A percentile compares a stretch with the other conserved stretches of the same genome.
phyloP scores from a whole-genome alignment of 2,329 filamentous ascomycete genomes.

The Trichothecium sympodiale region DNA sequence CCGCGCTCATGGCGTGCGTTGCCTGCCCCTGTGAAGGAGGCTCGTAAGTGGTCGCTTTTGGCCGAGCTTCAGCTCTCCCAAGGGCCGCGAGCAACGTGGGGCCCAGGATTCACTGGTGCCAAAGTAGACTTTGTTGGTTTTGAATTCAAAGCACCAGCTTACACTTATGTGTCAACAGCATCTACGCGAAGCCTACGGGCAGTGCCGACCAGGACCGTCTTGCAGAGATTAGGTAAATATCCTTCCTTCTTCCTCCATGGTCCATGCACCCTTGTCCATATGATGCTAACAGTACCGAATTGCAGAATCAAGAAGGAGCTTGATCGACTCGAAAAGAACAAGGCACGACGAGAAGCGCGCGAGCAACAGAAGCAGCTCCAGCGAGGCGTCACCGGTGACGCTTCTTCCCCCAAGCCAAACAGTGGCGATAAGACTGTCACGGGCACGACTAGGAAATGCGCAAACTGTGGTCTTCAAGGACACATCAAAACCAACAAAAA shows the following conservation, averaged over 20 bases:
- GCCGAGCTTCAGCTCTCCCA: conserved; percentile 5
- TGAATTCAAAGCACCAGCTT: conserved; percentile 23
- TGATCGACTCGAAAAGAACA: conserved; percentile 78
- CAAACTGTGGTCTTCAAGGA: conserved; percentile 91
- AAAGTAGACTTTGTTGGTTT: conserved; percentile 19
- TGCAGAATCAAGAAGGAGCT: conserved; percentile 50
- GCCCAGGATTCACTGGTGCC: conserved; percentile 17
- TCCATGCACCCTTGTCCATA: background rate
- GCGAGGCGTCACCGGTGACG: conserved; percentile 32
- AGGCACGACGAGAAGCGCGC: conserved; percentile 77
- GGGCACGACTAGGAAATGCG: conserved; percentile 82
- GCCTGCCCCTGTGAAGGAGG: conserved; percentile 8
- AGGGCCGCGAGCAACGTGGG: conserved; percentile 8
- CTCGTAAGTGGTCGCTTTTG: conserved; percentile 11
- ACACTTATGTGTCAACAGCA: conserved; percentile 29
- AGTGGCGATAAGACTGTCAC: conserved; percentile 39
- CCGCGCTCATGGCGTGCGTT: conserved; percentile 9
- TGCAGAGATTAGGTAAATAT: conserved; percentile 26
- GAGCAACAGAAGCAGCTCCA: conserved; percentile 74
- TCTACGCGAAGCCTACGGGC: conserved; percentile 37
- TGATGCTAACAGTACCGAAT: conserved; percentile 7
- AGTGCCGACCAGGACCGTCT: conserved; percentile 41
- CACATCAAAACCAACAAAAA: conserved; percentile 99
- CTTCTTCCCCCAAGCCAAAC: conserved; percentile 36
- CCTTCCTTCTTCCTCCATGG: background rate